phyloP scores from a whole-genome alignment of 202 grass and related monocot species.

The Carex arenaria region DNA sequence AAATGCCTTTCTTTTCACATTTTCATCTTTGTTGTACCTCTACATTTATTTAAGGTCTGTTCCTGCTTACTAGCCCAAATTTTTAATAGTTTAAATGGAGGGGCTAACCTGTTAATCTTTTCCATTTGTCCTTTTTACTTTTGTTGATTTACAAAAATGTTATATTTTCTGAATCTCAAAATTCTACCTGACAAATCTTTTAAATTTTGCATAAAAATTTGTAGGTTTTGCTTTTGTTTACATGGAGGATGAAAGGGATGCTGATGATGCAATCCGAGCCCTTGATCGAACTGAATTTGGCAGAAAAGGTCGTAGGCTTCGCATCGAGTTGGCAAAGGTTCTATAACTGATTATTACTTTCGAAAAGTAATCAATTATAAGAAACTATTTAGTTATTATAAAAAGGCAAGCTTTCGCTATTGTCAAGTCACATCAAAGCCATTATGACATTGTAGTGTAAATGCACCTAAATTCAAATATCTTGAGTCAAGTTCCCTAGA shows the following conservation, averaged over 20 bases:
- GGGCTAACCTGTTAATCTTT: conserved; percentile 1
- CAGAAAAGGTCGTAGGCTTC: conserved; percentile 77
- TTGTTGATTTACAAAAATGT: background rate
- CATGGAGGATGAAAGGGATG: conserved; percentile 98
- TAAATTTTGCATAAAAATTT: conserved; percentile 10
- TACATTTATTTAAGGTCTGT: conserved; percentile 27
- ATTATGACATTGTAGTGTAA: background rate
- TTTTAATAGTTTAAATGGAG: conserved; percentile 18
- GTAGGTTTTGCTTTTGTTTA: conserved; percentile 97
- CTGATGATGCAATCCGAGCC: conserved; percentile 75
- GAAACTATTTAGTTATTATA: too few relatives aligned
- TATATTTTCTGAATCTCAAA: background rate
- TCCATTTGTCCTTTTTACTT: conserved; percentile 2
- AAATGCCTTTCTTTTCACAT: conserved; percentile 28
- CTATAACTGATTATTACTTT: background rate
- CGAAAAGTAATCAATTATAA: too few relatives aligned
- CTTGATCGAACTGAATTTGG: conserved; percentile 94
- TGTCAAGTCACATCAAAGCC: background rate
- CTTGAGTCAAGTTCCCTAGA: background rate
- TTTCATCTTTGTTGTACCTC: conserved; percentile 29
- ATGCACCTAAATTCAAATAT: background rate
- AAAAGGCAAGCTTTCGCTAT: background rate
- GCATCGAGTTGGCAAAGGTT: conserved; percentile 95
- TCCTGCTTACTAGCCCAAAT: conserved; percentile 23
- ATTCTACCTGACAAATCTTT: background rate